These are phyloP conservation scores for Raddia guianensis DNA, from an alignment of 176 grass and related monocot species.

Conservation along the genomic window DNA sequence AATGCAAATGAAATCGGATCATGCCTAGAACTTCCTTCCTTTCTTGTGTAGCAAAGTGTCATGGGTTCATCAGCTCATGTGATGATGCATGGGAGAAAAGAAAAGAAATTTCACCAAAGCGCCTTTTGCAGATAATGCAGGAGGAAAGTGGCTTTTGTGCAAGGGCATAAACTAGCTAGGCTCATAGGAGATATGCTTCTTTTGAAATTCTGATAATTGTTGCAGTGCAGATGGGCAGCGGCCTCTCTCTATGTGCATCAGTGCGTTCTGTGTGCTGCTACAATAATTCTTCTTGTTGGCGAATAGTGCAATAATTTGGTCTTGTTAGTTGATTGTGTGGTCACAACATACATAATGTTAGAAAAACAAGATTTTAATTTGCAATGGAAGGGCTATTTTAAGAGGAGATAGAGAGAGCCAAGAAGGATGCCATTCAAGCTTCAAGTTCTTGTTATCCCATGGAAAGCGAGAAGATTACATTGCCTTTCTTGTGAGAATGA, in stretches of 20 bases:
- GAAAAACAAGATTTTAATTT: neutral
- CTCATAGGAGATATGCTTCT: neutral
- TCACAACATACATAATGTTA: neutral
- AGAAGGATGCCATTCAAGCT: neutral
- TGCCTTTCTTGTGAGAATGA: neutral
- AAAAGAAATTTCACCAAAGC: neutral
- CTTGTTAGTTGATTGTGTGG: constrained; percentile 24
- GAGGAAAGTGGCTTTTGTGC: constrained; percentile 39
- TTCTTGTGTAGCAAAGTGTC: constrained; percentile 41
- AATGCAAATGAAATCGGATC: neutral
- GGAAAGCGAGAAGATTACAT: constrained; percentile 17
- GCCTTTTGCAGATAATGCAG: constrained; percentile 29
- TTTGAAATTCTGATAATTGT: constrained; percentile 1
- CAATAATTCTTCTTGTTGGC: constrained; percentile 14
- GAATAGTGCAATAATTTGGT: neutral
- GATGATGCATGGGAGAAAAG: constrained; percentile 37
- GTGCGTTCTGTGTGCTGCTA: neutral
- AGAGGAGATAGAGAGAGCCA: neutral
- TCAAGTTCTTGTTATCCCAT: neutral
- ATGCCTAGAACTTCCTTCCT: neutral
- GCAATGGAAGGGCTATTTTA: neutral
- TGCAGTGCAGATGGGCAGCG: neutral
- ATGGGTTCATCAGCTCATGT: constrained; percentile 22
- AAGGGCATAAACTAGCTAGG: neutral
- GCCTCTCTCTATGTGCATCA: constrained; percentile 1